Percentiles rank a stretch among this genome's conserved stretches.
These are phyloP conservation scores for Amesomyces nigricolor DNA, from an alignment of 2,329 filamentous ascomycete species.

Conservation along the genomic window DNA sequence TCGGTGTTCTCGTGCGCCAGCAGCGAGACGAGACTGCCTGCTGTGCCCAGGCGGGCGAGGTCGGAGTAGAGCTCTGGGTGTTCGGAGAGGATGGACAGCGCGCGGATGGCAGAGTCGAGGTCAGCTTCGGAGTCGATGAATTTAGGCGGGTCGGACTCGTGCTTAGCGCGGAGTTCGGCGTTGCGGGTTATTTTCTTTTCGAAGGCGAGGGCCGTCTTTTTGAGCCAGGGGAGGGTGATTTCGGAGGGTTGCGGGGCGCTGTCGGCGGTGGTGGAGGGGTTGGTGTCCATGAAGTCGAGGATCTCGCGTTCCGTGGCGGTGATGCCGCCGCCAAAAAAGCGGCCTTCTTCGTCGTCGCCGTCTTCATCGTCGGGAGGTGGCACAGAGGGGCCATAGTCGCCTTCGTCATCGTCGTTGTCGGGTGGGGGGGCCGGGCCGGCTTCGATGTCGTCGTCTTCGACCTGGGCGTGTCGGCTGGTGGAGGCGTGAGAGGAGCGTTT, in stretches of 20 bases:
- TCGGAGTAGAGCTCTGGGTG: conserved; percentile 78
- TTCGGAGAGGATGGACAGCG: conserved; percentile 78
- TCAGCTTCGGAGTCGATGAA: conserved; percentile 85
- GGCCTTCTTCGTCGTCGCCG: conserved; percentile 78
- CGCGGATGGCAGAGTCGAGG: conserved; percentile 81
- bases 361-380: conserved; percentile 43
- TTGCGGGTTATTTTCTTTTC: conserved; percentile 91
- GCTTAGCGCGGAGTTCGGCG: conserved; percentile 78
- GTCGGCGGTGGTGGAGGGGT: conserved; percentile 32
- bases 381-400: conserved; percentile 39
- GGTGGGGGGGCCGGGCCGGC: conserved; percentile 46
- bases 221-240: conserved; percentile 55
- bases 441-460: conserved; percentile 40
- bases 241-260: conserved; percentile 27
- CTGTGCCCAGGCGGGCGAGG: conserved; percentile 69
- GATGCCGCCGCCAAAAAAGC: conserved; percentile 93
- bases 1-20: conserved; percentile 95
- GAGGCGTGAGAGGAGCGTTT: conserved; percentile 41
- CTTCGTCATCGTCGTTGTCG: conserved; percentile 40
- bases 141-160: conserved; percentile 72
- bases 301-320: conserved; percentile 74
- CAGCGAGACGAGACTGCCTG: conserved; percentile 68
- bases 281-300: conserved; percentile 79
- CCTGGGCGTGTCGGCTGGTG: conserved; percentile 40
- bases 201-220: conserved; percentile 73